phyloP scores from a whole-genome alignment of 192 early-diverging fungal genomes.

The Obelidium mucronatum region DNA sequence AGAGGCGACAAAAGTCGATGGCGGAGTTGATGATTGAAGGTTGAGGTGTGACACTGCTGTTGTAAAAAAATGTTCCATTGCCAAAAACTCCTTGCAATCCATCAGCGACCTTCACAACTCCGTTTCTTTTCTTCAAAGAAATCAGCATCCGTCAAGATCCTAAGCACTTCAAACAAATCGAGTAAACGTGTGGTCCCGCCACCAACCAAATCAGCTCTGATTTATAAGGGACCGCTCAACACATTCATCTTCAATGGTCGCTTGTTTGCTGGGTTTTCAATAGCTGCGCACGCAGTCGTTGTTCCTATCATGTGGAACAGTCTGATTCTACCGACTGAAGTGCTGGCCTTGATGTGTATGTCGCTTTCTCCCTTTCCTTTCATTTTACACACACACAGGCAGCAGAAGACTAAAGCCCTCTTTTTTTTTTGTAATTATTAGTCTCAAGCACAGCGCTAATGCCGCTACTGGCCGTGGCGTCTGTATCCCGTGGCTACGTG shows the following conservation, averaged over 20 bases:
- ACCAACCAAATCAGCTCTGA: neutral
- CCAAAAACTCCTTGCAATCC: neutral
- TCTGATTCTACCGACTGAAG: neutral
- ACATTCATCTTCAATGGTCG: neutral
- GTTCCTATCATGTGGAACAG: neutral
- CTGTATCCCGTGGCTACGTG: neutral
- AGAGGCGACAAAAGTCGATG: neutral
- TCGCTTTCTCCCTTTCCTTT: neutral
- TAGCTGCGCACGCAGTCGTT: neutral
- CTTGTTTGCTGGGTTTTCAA: neutral
- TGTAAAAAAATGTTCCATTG: neutral
- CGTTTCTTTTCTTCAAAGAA: neutral
- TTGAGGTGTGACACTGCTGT: too few relatives aligned
- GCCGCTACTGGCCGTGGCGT: neutral
- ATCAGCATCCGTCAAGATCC: neutral
- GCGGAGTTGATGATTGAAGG: neutral
- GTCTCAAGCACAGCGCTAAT: neutral
- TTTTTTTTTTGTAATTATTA: neutral
- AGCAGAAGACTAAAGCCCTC: neutral
- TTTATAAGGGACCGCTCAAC: slow-evolving; percentile 7
- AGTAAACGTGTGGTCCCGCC: neutral
- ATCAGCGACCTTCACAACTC: neutral
- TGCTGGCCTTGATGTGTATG: slow-evolving; percentile 8
- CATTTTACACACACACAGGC: too few relatives aligned
- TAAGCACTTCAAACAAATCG: neutral